phyloP scores from a whole-genome alignment of 129 eudicot species.

The Arctium lappa region DNA sequence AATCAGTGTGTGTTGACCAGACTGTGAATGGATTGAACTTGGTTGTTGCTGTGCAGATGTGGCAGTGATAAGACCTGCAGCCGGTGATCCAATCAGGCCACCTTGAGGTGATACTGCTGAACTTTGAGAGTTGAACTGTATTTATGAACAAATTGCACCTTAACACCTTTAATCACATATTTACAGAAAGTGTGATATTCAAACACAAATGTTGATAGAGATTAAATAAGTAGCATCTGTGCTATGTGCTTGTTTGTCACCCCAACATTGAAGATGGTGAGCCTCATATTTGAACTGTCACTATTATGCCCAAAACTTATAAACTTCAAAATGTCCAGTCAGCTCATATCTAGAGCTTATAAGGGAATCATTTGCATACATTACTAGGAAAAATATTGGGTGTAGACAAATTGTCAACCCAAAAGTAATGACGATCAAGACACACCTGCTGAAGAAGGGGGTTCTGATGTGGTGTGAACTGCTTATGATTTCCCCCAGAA shows the following conservation, averaged over 20 bases:
- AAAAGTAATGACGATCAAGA: neutral
- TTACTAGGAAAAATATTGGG: neutral
- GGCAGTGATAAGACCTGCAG: slow-evolving; percentile 34
- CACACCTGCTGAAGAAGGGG: slow-evolving; percentile 69
- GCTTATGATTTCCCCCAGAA: slow-evolving; percentile 57
- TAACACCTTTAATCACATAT: neutral
- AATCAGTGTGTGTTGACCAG: slow-evolving; percentile 45
- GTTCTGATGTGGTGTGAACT: slow-evolving; percentile 60
- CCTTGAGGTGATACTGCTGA: slow-evolving; percentile 57
- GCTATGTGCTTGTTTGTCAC: no score
- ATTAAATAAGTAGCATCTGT: no score
- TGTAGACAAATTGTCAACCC: neutral
- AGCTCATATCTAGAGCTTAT: neutral
- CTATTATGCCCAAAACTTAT: neutral
- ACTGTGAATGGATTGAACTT: slow-evolving; percentile 47
- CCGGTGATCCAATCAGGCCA: slow-evolving; percentile 57
- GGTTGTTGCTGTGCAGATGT: slow-evolving; percentile 58
- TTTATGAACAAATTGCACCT: slow-evolving; percentile 1
- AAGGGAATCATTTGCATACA: neutral
- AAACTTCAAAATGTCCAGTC: neutral
- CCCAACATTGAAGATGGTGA: neutral
- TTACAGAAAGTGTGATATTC: neutral
- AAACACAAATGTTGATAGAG: no score
- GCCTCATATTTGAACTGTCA: neutral
- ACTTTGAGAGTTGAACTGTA: slow-evolving; percentile 71